Base-by-base conservation (phyloP, 1,284 basidiomycete genomes). In the Coniferiporia weirii region DNA sequence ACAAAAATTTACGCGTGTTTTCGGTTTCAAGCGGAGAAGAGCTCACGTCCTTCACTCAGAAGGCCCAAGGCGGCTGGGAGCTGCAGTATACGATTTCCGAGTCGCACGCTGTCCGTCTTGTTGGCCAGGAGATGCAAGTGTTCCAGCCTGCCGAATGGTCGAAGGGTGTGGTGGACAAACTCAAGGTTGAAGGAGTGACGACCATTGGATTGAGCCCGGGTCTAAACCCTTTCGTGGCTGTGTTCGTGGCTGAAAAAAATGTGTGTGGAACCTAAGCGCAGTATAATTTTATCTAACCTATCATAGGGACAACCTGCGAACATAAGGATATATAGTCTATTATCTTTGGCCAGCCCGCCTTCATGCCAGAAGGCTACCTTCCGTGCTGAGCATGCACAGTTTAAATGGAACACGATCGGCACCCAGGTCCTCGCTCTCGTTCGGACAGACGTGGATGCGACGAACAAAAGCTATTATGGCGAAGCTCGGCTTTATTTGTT, bases 391-490 rank as follows among this genome's bases (percentile, higher is more conserved):
- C 90, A 92, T 64, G 83, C 93, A 10, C 84, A 85, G 68, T 90
- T 99, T 74, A 98, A 98, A 75, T 98, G 96, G 96, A 98, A 98
- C 73, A 84, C 84, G 15, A 83, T 95, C 27, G 96, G 96, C 32
- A 90, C 86, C 0, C 85, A 93, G 69, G 88, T 91, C 3, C 79
- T 99, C 58, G 82, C 98, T 64, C 75, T 98, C 49, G 96, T 96
- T 0, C 92, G 95, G 66, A 96, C 94, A 6, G 97, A 99, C 66
- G 95, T 98, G 60, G 96, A 99, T 72, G 92, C 93, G 72, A 91
- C 93, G 36, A 96, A 96, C 74, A 98, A 93, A 80, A 95, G 89
- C 67, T 99, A 99, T 74, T 99, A 98, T 66, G 97, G 96, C 61
- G 95, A 98, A 77, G 97, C 95, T 8, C 93, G 94, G 64, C 77